Conservation (phyloP, 2,329 filamentous ascomycete species). For the Phialocephala subalpina region DNA sequence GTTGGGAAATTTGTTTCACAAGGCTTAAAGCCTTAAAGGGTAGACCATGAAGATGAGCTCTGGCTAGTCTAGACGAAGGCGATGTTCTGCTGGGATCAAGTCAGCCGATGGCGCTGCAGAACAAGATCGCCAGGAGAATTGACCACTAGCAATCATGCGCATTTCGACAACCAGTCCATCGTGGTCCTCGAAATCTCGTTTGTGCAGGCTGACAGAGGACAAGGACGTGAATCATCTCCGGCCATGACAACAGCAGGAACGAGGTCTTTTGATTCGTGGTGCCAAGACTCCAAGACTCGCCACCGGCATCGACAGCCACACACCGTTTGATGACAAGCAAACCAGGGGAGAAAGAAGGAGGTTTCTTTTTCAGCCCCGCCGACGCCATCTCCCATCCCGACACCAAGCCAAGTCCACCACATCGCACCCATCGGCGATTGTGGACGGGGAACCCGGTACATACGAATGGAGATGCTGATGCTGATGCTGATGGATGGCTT, state of each 20-base stretch:
- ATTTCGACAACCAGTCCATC: not conserved
- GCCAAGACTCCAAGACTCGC: not conserved
- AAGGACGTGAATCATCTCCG: not conserved
- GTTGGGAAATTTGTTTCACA: constrained; percentile 25
- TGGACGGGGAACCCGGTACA: not conserved
- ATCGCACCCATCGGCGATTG: not conserved
- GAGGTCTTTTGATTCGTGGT: not conserved
- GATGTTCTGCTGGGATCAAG: not conserved
- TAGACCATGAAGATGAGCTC: not conserved
- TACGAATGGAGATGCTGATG: not conserved
- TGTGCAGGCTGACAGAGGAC: constrained; percentile 7
- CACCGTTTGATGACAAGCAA: not conserved
- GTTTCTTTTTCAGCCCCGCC: not conserved
- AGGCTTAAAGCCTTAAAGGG: not conserved
- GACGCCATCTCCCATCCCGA: not conserved
- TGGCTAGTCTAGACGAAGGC: not conserved
- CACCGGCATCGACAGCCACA: not conserved
- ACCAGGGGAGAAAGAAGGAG: not conserved
- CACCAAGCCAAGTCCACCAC: not conserved
- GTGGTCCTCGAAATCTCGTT: constrained; percentile 6
- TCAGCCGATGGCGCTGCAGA: constrained; percentile 7
- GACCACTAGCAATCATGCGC: not conserved
- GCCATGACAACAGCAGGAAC: not conserved
- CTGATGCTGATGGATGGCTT: not conserved
- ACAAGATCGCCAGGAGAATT: constrained; percentile 1